Evolutionary conservation across 306 rosid genomes (phyloP), one percentile per base, ranked within the genome.

Genomic region (Medicago truncatula): DNA sequence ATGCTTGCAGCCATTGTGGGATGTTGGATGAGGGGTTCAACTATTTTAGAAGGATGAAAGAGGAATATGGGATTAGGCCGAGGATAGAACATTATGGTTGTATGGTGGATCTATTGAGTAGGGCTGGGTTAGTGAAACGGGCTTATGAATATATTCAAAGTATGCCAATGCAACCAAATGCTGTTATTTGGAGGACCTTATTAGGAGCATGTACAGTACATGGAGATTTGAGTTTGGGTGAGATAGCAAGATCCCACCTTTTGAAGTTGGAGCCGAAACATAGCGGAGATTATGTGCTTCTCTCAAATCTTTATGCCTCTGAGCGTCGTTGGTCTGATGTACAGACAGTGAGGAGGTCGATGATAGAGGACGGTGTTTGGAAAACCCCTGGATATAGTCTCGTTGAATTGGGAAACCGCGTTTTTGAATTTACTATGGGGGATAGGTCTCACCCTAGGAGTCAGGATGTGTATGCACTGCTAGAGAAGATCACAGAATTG

Each of bases 1-100:
- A 87, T 84, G 90, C 90, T 82, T 87, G 90, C 53, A 87, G 90
- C 52, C 90, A 87, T 50, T 87, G 90, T 70, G 85, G 88, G 54
- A 80, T 87, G 90, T 68, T 87, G 79, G 88, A 87, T 56, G 87
- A 82, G 50, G 90, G 90, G 63, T 87, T 87, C 50, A 17, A 77
- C 60, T 84, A 77, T 78, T 84, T 87, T 47, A 60, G 85, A 73
- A 82, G 83, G 74, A 84, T 87, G 90, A 62, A 82, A 20, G 82
- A 80, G 49, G 88, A 87, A 18, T 82, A 77, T 47, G 85, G 82
- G 20, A 80, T 87, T 41, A 44, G 52, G 78, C 90, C 90, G 0
- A 82, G 75, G 85, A 80, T 87, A 74, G 90, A 87, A 67, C 90
- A 87, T 63, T 80, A 84, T 46, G 90, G 90, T 68, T 87, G 90